A percentile compares a stretch with the other conserved stretches of the same genome.
Conservation (phyloP, 345 rosid species). For the Rhizophora apiculata region DNA sequence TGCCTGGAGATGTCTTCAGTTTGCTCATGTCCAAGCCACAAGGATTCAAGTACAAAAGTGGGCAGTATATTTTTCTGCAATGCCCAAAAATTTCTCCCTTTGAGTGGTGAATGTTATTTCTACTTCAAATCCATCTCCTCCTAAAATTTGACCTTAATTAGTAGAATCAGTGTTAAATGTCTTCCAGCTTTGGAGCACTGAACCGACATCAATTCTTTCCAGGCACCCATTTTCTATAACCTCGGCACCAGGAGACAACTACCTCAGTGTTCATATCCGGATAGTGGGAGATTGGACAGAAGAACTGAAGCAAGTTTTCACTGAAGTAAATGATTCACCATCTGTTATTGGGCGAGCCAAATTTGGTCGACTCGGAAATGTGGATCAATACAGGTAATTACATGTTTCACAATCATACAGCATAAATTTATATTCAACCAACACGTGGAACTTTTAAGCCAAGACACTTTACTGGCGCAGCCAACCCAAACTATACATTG, state of each 20-base stretch:
- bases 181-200: not conserved
- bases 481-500: conserved; percentile 63
- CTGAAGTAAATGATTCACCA: conserved; percentile 53
- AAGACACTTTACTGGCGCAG: conserved; percentile 40
- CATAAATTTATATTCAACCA: not conserved
- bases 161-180: too few species aligned
- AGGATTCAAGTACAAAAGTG: conserved; percentile 88
- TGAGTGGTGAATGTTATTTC: conserved; percentile 59
- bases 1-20: conserved; percentile 88
- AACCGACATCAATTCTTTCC: conserved; percentile 14
- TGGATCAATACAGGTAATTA: conserved; percentile 48
- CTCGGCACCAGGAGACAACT: conserved; percentile 87
- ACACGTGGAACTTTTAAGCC: not conserved
- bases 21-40: conserved; percentile 81
- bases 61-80: conserved; percentile 88
- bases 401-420: not conserved
- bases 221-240: conserved; percentile 97
- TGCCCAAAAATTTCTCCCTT: conserved; percentile 78
- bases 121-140: not conserved
- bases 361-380: conserved; percentile 41
- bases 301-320: conserved; percentile 64
- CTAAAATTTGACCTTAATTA: not conserved
- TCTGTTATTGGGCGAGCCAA: conserved; percentile 55
- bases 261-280: conserved; percentile 86
- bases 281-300: conserved; percentile 93